Evolutionary conservation across 352 stramenopile genomes (phyloP), one percentile per base, ranked within the genome.

Genomic region (Globisporangium cylindrosporum): DNA sequence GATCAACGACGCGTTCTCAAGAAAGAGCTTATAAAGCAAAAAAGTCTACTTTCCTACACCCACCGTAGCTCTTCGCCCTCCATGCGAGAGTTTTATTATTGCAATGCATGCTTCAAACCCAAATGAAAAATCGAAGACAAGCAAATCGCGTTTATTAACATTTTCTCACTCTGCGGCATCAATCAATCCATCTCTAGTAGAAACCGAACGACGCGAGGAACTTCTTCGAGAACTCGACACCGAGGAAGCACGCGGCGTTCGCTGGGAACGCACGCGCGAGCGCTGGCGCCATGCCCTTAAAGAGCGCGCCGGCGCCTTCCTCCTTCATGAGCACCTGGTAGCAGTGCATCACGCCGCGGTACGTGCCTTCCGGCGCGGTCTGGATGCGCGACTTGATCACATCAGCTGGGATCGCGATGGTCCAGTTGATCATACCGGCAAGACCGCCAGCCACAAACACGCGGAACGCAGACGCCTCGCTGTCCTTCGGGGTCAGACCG

Each of bases 361-460:
- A 99, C 58, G 86, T 98, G 41, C 96, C 96, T 54, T 98, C 96
- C 15, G 96, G 94, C 18, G 96, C 96, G 0, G 96, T 98, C 80
- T 99, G 97, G 75, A 97, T 98, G 72, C 96, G 86, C 51, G 89
- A 98, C 83, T 99, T 99, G 72, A 99, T 80, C 43, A 98, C 93
- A 81, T 99, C 97, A 1, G 95, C 81, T 29, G 97, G 96, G 65
- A 99, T 99, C 25, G 89, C 87, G 22, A 99, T 91, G 38, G 82
- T 81, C 97, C 97, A 99, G 79, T 97, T 98, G 71, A 98, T 88
- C 70, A 93, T 92, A 79, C 90, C 90, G 18, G 96, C 97, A 62
- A 98, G 91, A 59, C 97, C 97, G 73, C 97, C 97, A 18, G 96
- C 95, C 27, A 97, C 82, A 48, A 99, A 89, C 29, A 98, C 92